Base-by-base conservation (phyloP, 257 asterid species). In the Vinca minor region DNA sequence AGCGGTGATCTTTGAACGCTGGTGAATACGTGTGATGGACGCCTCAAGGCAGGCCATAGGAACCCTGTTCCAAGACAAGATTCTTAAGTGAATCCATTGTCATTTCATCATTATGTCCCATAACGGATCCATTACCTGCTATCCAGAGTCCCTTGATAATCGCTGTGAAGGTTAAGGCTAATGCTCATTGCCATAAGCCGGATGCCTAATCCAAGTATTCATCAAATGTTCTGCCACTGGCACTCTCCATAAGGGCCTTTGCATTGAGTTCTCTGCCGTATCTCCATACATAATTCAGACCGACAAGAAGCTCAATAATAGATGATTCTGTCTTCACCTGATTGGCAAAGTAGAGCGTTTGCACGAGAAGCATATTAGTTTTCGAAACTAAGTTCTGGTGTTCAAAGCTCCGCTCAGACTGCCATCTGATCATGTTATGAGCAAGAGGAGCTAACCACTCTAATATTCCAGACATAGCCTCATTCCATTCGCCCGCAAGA, bases 391-490 rank as follows among this genome's bases (percentile, higher is more conserved):
- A 59, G 74, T 65, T 84, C 69, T 84, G 98, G 74, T 91, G 96
- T 71, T 86, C 98, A 50, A 87, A 82, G 71, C 94, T 91, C 67
- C 96, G 70, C 66, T 91, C 98, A 0, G 98, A 84, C 70, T 91
- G 98, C 98, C 97, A 91, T 65, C 92, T 84, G 52, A 91, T 81
- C 84, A 85, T 91, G 81, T 81, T 85, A 69, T 91, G 96, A 63
- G 98, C 98, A 28, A 91, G 89, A 1, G 98, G 98, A 32, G 95
- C 85, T 32, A 91, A 73, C 96, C 98, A 91, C 39, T 84, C 95
- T 6, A 91, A 86, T 5, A 82, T 84, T 57, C 67, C 83, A 44
- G 73, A 46, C 81, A 91, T 87, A 4, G 86, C 96, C 38, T 85
- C 85, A 5, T 77, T 88, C 98, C 98, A 86, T 71, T 86, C 91